Evolutionary conservation across 2,329 filamentous ascomycete species (phyloP).

Genomic region (Phaeosphaeria sp.): DNA sequence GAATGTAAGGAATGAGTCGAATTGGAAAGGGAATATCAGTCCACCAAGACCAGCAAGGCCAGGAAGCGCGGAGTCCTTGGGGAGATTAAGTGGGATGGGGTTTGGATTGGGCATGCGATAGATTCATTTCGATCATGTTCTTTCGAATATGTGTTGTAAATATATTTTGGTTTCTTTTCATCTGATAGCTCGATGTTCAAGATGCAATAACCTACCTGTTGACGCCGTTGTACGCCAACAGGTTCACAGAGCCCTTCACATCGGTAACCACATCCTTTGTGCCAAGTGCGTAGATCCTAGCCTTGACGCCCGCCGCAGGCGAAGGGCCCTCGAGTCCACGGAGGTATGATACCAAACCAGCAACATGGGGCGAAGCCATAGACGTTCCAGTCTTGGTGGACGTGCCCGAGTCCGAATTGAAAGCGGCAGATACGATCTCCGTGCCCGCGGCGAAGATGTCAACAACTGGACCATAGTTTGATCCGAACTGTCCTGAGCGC

Average conservation of each 20-base stretch:
- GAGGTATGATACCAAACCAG: conserved; percentile 72
- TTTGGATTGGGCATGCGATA: conserved; percentile 22
- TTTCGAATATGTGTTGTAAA: neutral
- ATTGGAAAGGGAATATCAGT: conserved; percentile 15
- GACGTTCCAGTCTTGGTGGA: conserved; percentile 64
- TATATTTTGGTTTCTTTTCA: neutral
- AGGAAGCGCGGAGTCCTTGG: conserved; percentile 30
- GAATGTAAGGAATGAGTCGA: conserved; percentile 12
- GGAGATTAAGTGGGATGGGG: conserved; percentile 34
- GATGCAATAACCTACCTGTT: neutral
- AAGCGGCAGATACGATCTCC: conserved; percentile 54
- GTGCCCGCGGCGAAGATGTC: conserved; percentile 49
- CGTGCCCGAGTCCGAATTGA: conserved; percentile 49
- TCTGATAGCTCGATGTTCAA: neutral
- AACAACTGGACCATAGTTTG: conserved; percentile 48
- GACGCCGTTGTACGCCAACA: conserved; percentile 39
- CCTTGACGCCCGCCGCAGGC: conserved; percentile 26
- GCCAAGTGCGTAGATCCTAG: conserved; percentile 26
- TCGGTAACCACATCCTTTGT: conserved; percentile 30
- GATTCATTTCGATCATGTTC: neutral
- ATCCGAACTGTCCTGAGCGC: conserved; percentile 26
- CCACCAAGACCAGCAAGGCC: conserved; percentile 25
- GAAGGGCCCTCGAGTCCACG: conserved; percentile 57
- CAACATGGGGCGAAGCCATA: conserved; percentile 72
- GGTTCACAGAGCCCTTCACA: conserved; percentile 24